Evolutionary conservation across 768 basidiomycete genomes (phyloP).

Genomic region (Psilocybe cubensis): DNA sequence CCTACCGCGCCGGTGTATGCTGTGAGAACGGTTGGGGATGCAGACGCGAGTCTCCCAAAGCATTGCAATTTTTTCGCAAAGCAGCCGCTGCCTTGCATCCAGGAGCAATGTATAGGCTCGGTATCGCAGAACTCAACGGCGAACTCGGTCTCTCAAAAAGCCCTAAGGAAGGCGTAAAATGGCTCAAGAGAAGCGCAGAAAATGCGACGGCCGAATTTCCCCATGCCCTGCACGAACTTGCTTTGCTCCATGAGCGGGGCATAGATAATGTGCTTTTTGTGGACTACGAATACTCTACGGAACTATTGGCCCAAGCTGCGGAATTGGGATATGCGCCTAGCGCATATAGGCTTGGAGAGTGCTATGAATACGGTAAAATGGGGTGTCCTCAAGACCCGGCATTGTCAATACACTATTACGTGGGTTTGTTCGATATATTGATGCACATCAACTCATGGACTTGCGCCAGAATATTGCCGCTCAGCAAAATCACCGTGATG

Average conservation of each 20-base stretch:
- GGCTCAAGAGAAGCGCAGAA: constrained; percentile 97
- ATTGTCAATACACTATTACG: constrained; percentile 98
- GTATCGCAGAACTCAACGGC: constrained; percentile 95
- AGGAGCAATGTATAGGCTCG: constrained; percentile 95
- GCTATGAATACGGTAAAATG: constrained; percentile 99
- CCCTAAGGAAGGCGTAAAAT: constrained; percentile 97
- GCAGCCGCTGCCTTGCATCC: constrained; percentile 91
- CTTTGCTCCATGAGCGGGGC: constrained; percentile 94
- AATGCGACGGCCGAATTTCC: constrained; percentile 94
- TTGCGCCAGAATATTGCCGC: constrained; percentile 90
- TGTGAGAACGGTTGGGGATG: constrained; percentile 99
- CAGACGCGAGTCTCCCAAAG: constrained; percentile 88
- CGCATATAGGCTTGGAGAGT: constrained; percentile 94
- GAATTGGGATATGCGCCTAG: constrained; percentile 97
- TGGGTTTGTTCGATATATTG: constrained; percentile 45
- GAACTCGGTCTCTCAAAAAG: constrained; percentile 85
- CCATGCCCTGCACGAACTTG: constrained; percentile 94
- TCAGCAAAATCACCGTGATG: constrained; percentile 95
- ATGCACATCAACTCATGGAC: constrained; percentile 9
- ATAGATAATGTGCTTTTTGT: constrained; percentile 97
- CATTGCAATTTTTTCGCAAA: constrained; percentile 91
- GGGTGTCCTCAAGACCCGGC: constrained; percentile 98
- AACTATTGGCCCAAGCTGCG: constrained; percentile 92
- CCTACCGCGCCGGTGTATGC: constrained; percentile 95
- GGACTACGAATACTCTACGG: constrained; percentile 93